These are phyloP conservation scores for Rhodotorula graminis DNA, from an alignment of 768 basidiomycete species.

Conservation along the genomic window DNA sequence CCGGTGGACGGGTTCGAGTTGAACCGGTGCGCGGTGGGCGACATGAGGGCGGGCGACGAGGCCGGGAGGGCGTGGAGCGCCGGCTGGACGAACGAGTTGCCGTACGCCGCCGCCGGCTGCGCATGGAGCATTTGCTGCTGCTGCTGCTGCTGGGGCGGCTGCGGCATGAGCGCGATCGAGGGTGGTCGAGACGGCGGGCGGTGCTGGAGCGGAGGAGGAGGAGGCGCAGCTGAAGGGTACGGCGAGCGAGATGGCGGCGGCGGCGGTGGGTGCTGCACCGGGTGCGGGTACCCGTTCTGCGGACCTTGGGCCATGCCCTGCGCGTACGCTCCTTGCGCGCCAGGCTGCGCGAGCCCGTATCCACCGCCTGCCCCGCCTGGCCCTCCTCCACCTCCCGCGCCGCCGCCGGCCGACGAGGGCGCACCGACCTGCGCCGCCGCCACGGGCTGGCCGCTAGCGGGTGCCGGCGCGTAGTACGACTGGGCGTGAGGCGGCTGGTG, in stretches of 20 bases:
- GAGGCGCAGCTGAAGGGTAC: fast-evolving
- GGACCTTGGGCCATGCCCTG: neutral
- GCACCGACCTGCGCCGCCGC: neutral
- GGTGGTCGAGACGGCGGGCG: neutral
- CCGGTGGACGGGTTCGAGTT: neutral
- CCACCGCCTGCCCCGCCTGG: neutral
- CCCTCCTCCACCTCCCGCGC: too few relatives aligned
- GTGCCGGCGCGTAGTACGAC: neutral
- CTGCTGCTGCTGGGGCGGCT: neutral
- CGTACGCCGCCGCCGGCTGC: neutral
- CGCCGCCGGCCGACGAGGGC: neutral
- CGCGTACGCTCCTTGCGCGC: neutral
- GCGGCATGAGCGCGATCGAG: neutral
- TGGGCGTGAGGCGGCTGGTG: neutral
- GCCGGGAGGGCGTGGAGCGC: neutral
- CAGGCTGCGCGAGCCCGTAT: too few relatives aligned
- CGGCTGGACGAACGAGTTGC: neutral
- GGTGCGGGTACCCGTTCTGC: neutral
- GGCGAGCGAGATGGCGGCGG: neutral
- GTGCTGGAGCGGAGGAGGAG: neutral
- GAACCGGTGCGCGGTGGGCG: neutral
- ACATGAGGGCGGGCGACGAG: neutral
- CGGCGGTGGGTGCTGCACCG: neutral
- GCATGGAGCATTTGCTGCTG: neutral
- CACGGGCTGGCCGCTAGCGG: too few relatives aligned